phyloP scores from a whole-genome alignment of 2,329 filamentous ascomycete genomes.

The Curvularia eragrostidis region DNA sequence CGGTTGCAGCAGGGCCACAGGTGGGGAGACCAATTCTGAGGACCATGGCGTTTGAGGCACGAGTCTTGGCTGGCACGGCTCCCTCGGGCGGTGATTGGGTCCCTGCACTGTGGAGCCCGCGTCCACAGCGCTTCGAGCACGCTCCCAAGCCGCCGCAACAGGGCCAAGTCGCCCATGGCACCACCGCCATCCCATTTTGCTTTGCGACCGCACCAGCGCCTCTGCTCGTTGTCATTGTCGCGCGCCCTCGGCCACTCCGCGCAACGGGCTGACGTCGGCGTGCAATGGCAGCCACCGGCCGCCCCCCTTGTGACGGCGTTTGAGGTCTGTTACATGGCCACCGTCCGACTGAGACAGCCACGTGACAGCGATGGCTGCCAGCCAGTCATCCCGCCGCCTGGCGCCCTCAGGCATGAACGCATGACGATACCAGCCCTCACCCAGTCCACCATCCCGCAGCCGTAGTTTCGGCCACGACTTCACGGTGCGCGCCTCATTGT shows the following conservation, averaged over 20 bases:
- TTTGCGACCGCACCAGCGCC: not conserved
- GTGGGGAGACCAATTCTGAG: slow-evolving; percentile 49
- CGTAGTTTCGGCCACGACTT: slow-evolving; percentile 46
- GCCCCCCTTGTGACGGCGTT: slow-evolving; percentile 34
- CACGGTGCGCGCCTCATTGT: slow-evolving; percentile 31
- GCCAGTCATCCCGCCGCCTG: slow-evolving; percentile 31
- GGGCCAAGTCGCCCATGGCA: slow-evolving; percentile 34
- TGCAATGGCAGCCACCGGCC: slow-evolving; percentile 7
- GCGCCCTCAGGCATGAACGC: slow-evolving; percentile 45
- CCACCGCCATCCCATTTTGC: slow-evolving; percentile 33
- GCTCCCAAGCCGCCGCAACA: slow-evolving; percentile 29
- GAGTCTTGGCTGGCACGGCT: slow-evolving; percentile 40
- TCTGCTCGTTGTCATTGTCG: too few relatives aligned
- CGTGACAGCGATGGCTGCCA: slow-evolving; percentile 34
- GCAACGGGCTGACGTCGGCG: not conserved
- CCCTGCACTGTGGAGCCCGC: slow-evolving; percentile 32
- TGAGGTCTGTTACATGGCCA: slow-evolving; percentile 50
- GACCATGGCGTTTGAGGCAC: slow-evolving; percentile 45
- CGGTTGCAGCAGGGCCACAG: slow-evolving; percentile 45
- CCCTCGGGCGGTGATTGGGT: slow-evolving; percentile 41
- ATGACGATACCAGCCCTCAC: slow-evolving; percentile 38
- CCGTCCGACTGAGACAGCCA: slow-evolving; percentile 45
- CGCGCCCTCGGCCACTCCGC: not conserved
- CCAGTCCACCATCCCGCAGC: slow-evolving; percentile 40
- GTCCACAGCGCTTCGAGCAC: slow-evolving; percentile 45